Percentiles rank a stretch among this genome's conserved stretches.
These are phyloP conservation scores for Rubus parviflorus DNA, from an alignment of 306 rosid species.

Conservation along the genomic window DNA sequence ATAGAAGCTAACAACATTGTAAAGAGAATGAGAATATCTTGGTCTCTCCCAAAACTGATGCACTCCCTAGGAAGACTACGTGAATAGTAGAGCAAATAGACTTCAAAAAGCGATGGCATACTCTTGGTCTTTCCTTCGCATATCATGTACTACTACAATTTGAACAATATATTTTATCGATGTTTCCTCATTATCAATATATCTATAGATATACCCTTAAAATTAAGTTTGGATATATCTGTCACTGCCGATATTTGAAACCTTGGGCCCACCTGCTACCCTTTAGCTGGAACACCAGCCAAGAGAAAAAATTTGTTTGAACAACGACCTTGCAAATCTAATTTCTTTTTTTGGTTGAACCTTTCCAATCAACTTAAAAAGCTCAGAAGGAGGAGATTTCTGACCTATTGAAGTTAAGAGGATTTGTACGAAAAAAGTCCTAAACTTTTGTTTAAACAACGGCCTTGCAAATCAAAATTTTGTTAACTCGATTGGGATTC, in stretches of 20 bases:
- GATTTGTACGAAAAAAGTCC: not conserved
- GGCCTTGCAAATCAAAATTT: not conserved
- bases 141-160: not conserved
- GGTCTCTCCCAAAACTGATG: not conserved
- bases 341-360: not conserved
- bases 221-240: not conserved
- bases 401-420: not conserved
- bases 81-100: not conserved
- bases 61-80: not conserved
- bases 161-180: not conserved
- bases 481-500: not conserved
- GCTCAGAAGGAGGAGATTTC: not conserved
- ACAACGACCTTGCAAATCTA: not conserved
- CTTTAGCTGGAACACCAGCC: not conserved
- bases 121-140: not conserved
- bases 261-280: not conserved
- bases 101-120: not conserved
- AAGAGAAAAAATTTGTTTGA: not conserved
- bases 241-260: not conserved
- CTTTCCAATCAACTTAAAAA: not conserved
- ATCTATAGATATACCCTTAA: not conserved
- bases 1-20: not conserved
- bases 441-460: not conserved
- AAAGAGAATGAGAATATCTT: not conserved
- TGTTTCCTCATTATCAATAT: not conserved